Evolutionary conservation across 352 stramenopile species (phyloP).

Genomic region (Pythium periplocum): DNA sequence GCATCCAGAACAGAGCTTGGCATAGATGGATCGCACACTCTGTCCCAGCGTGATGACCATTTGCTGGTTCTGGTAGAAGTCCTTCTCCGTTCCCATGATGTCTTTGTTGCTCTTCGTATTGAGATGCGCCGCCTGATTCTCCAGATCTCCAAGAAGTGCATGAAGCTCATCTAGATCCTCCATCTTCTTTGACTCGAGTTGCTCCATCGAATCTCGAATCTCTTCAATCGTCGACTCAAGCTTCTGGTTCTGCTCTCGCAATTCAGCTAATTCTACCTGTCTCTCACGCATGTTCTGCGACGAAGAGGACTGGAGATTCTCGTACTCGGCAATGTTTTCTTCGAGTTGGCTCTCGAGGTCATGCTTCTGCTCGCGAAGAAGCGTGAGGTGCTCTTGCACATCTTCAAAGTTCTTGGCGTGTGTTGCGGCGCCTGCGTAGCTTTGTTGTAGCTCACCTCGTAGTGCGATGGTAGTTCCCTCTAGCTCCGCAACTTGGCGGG

Average conservation of each 20-base stretch:
- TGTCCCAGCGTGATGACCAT: constrained; percentile 35
- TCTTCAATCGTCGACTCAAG: background rate
- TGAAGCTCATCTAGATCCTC: constrained; percentile 9
- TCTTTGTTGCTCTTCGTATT: background rate
- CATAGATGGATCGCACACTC: constrained; percentile 40
- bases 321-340: constrained; percentile 35
- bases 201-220: constrained; percentile 11
- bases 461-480: constrained; percentile 36
- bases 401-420: constrained; percentile 36
- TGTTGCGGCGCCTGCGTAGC: constrained; percentile 35
- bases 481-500: constrained; percentile 33
- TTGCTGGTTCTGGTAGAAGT: constrained; percentile 40
- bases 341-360: constrained; percentile 34
- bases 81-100: constrained; percentile 24
- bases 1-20: constrained; percentile 51
- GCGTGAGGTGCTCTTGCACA: constrained; percentile 39
- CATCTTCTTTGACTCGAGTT: constrained; percentile 10
- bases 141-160: constrained; percentile 18
- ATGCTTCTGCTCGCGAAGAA: constrained; percentile 31
- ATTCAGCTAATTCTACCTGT: background rate
- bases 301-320: constrained; percentile 14
- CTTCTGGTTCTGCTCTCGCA: background rate
- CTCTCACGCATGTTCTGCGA: background rate
- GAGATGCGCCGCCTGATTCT: constrained; percentile 5
- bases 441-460: constrained; percentile 37